Percentiles rank a stretch among this genome's conserved stretches.
Conservation (phyloP, 176 grass and related monocot species). For the sorghum (Sorghum bicolor) region Sorghum_bicolor_NCBIv3 NC_012877.2:53504001-53504500, state of each 20-base stretch:
- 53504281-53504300: background rate
- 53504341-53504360: too few relatives aligned
- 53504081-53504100: conserved; percentile 38
- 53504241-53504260: background rate
- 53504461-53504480: too few relatives aligned
- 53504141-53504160: background rate
- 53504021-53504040: conserved; percentile 25
- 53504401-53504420: too few relatives aligned
- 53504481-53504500: too few relatives aligned
- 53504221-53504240: background rate
- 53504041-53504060: conserved; percentile 29
- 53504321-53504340: too few relatives aligned
- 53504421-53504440: too few relatives aligned
- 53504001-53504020: background rate
- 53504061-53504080: conserved; percentile 41
- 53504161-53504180: background rate
- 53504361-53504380: too few relatives aligned
- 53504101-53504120: background rate
- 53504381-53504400: too few relatives aligned
- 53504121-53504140: background rate
- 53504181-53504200: background rate
- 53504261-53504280: too few relatives aligned
- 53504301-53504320: background rate
- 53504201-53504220: background rate
- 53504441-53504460: too few relatives aligned